These are phyloP conservation scores for Parastagonospora avenae DNA, from an alignment of 2,329 filamentous ascomycete species.

Conservation along the genomic window DNA sequence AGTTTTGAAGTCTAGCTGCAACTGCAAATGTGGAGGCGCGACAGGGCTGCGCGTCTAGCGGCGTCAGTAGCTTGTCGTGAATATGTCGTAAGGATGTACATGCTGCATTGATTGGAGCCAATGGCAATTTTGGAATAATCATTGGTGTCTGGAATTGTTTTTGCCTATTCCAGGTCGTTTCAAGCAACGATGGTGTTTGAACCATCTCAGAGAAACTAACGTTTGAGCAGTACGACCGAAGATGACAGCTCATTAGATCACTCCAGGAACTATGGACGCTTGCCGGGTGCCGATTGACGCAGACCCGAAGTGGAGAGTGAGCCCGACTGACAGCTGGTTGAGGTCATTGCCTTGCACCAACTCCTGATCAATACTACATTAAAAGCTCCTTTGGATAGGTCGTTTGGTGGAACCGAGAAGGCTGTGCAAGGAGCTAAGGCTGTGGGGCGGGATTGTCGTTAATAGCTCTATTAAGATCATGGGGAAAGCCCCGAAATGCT, in stretches of 20 bases:
- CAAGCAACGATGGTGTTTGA: conserved; percentile 21
- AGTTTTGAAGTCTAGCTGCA: conserved; percentile 11
- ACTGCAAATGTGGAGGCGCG: neutral
- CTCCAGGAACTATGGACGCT: neutral
- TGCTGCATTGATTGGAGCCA: conserved; percentile 30
- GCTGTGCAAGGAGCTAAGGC: conserved; percentile 1
- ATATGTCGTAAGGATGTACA: neutral
- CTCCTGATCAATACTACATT: neutral
- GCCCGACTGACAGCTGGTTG: conserved; percentile 3
- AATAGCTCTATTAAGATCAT: neutral
- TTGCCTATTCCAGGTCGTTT: conserved; percentile 18
- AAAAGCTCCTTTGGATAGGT: neutral
- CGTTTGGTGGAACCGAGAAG: neutral
- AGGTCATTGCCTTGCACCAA: neutral
- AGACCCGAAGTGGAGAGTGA: conserved; percentile 6
- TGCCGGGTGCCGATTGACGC: neutral
- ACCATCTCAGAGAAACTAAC: neutral
- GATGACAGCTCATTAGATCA: no score
- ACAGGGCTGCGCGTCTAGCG: conserved; percentile 10
- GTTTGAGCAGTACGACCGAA: neutral
- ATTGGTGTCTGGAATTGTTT: conserved; percentile 13
- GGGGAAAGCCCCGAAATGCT: neutral
- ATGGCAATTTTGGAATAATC: conserved; percentile 28
- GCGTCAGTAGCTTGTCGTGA: conserved; percentile 11
- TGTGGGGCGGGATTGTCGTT: neutral